These are phyloP conservation scores for Apiospora malaysiana DNA, from an alignment of 2,329 filamentous ascomycete genomes.

Conservation along the genomic window DNA sequence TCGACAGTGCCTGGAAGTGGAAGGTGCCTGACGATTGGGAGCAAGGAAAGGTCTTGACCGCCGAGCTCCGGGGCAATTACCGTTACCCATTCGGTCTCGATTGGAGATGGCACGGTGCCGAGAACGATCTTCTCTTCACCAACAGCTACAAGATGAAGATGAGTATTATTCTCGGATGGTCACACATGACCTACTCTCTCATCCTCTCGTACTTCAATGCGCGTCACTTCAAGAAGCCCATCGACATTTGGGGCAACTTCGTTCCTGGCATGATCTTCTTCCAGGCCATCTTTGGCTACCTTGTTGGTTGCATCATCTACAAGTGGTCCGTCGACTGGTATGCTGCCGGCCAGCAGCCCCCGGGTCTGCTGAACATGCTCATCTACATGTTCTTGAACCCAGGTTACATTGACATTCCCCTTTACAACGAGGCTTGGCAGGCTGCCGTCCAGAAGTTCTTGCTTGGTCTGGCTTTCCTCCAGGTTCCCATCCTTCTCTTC, in stretches of 20 bases:
- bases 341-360: conserved; percentile 69
- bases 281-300: conserved; percentile 97
- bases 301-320: conserved; percentile 92
- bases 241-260: conserved; percentile 98
- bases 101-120: conserved; percentile 94
- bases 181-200: conserved; percentile 98
- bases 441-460: conserved; percentile 76
- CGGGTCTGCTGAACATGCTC: conserved; percentile 95
- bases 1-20: conserved; percentile 89
- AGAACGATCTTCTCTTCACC: conserved; percentile 92
- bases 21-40: conserved; percentile 70
- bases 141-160: conserved; percentile 99
- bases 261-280: conserved; percentile 99
- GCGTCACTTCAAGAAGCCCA: conserved; percentile 89
- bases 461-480: conserved; percentile 79
- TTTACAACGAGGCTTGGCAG: conserved; percentile 75
- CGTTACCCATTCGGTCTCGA: conserved; percentile 96
- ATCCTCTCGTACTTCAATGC: conserved; percentile 93
- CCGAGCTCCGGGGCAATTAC: conserved; percentile 72
- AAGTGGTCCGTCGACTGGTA: conserved; percentile 95
- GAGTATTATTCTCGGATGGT: conserved; percentile 96
- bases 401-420: conserved; percentile 71
- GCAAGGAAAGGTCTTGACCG: conserved; percentile 67
- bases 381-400: conserved; percentile 99
- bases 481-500: conserved; percentile 91